These are phyloP conservation scores for Chlorella sp. DNA, from an alignment of 139 green algal species.

Conservation along the genomic window DNA sequence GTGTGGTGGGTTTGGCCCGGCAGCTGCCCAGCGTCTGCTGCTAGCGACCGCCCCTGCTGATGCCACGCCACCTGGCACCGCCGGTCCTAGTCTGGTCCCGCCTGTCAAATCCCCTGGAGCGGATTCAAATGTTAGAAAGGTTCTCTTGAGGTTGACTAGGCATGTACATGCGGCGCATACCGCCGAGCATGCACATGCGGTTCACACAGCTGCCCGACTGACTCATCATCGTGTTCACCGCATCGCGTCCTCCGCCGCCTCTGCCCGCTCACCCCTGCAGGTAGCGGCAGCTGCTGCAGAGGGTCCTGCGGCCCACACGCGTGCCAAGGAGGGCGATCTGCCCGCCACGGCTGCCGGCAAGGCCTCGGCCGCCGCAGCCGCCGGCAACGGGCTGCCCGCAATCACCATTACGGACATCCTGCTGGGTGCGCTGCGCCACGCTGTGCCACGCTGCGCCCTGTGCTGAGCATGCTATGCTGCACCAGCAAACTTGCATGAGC, in stretches of 20 bases:
- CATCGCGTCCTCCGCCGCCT: neutral
- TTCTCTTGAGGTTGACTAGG: no score
- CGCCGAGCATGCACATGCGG: no score
- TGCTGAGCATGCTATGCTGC: no score
- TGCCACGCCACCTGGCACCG: neutral
- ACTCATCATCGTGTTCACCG: no score
- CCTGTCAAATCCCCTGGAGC: no score
- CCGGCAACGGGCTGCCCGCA: neutral
- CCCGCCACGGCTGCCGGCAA: neutral
- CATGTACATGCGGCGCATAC: no score
- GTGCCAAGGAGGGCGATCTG: neutral
- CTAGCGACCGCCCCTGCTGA: no score
- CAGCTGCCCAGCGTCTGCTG: neutral
- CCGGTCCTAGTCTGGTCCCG: neutral
- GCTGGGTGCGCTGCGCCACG: slow-evolving; percentile 1
- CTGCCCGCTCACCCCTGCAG: neutral
- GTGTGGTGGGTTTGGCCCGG: neutral
- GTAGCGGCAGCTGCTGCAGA: neutral
- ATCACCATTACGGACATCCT: slow-evolving; percentile 37
- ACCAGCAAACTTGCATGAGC: no score
- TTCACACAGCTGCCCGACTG: no score
- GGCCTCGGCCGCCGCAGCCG: neutral
- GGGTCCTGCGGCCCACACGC: slow-evolving; percentile 17
- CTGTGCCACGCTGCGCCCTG: no score
- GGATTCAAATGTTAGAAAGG: no score